Evolutionary conservation across 306 rosid genomes (phyloP).

Genomic region (Casuarina glauca): DNA sequence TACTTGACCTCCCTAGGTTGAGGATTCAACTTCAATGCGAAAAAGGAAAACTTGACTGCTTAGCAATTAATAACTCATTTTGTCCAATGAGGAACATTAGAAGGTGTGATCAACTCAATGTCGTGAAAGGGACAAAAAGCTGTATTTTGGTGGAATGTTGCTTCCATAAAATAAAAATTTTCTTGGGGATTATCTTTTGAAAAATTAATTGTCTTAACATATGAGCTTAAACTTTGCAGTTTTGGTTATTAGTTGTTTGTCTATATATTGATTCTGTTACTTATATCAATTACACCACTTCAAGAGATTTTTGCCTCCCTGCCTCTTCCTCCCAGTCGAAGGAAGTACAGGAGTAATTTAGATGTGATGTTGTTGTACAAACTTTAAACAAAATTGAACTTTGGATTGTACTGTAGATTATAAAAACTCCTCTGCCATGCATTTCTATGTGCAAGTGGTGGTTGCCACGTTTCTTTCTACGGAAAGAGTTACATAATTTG

Average conservation of each 20-base stretch:
- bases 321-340: not conserved
- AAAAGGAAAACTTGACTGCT: not conserved
- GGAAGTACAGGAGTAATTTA: not conserved
- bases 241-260: not conserved
- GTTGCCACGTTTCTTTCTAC: not conserved
- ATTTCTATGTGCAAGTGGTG: not conserved
- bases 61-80: not conserved
- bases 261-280: not conserved
- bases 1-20: not conserved
- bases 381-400: not conserved
- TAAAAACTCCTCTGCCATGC: not conserved
- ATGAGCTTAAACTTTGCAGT: not conserved
- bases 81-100: not conserved
- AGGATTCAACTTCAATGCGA: not conserved
- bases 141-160: not conserved
- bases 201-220: not conserved
- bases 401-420: not conserved
- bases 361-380: not conserved
- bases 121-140: not conserved
- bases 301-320: not conserved
- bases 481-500: not conserved
- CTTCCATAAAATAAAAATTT: not conserved
- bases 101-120: not conserved
- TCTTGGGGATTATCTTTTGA: not conserved
- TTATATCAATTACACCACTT: not conserved